phyloP scores from a whole-genome alignment of 805 yeast species.

The Sporopachydermia lactativora region DNA sequence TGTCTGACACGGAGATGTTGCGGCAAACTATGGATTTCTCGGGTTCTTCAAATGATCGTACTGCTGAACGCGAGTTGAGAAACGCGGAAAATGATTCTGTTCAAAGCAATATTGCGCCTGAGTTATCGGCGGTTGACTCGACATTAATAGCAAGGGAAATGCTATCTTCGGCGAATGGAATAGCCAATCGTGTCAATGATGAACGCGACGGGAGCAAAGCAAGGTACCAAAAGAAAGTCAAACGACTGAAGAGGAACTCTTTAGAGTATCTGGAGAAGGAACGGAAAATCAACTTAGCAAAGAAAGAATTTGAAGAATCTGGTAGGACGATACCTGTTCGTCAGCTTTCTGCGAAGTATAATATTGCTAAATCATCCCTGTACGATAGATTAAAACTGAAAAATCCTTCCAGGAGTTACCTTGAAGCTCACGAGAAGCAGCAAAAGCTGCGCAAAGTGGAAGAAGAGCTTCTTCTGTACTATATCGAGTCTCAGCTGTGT shows the following conservation, averaged over 20 bases:
- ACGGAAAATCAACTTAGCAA: not conserved
- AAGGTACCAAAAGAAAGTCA: not conserved
- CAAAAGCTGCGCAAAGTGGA: not conserved
- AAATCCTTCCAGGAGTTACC: not conserved
- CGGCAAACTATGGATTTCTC: too few relatives aligned
- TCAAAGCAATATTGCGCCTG: too few relatives aligned
- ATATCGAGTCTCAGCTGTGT: not conserved
- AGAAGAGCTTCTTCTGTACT: not conserved
- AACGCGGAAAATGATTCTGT: too few relatives aligned
- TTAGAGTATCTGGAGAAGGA: not conserved
- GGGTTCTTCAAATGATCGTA: too few relatives aligned
- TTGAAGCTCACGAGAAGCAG: conserved; percentile 1
- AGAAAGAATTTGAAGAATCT: conserved; percentile 1
- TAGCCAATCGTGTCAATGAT: not conserved
- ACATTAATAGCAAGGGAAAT: not conserved
- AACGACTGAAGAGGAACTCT: not conserved
- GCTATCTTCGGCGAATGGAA: too few relatives aligned
- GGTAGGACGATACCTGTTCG: not conserved
- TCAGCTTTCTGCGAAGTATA: not conserved
- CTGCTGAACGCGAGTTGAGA: too few relatives aligned
- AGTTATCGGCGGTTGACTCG: not conserved
- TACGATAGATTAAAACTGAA: conserved; percentile 1
- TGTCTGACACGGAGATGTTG: too few relatives aligned
- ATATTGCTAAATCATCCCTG: not conserved
- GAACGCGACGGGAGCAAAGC: not conserved